phyloP scores from a whole-genome alignment of 2,329 filamentous ascomycete species.

The Trichocomaceae sp. region DNA sequence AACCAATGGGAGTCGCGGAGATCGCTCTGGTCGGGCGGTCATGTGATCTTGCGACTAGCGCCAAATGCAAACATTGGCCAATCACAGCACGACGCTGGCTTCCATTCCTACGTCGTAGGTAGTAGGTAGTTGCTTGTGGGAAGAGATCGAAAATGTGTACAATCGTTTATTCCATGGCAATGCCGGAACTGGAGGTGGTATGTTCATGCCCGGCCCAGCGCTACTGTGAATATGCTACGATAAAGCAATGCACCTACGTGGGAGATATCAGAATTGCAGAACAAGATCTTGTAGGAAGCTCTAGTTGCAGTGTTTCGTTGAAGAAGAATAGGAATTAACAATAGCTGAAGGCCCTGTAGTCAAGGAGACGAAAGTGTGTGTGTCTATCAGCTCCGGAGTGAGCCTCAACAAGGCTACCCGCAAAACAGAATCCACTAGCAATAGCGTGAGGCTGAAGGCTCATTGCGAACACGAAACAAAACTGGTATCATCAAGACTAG shows the following conservation, averaged over 20 bases:
- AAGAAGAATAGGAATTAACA: neutral
- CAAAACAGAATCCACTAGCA: neutral
- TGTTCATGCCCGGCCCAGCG: too few relatives aligned
- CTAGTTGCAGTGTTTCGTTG: neutral
- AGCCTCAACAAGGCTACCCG: neutral
- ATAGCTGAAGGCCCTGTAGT: neutral
- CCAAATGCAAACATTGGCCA: neutral
- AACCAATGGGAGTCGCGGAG: neutral
- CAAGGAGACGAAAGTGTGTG: neutral
- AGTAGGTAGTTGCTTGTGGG: too few relatives aligned
- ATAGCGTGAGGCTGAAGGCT: neutral
- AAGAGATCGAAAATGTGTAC: too few relatives aligned
- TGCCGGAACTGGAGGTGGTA: too few relatives aligned
- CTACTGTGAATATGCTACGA: neutral
- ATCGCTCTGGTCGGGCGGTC: neutral
- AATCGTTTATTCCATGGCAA: neutral
- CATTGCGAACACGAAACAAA: slow-evolving; percentile 23
- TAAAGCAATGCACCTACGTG: neutral
- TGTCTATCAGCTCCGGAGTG: neutral
- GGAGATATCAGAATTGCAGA: neutral
- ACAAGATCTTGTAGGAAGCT: neutral
- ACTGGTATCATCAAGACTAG: slow-evolving; percentile 32
- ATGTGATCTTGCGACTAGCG: neutral
- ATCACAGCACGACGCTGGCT: neutral
- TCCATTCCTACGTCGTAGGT: too few relatives aligned